These are phyloP conservation scores for Trichoderma hamatum DNA, from an alignment of 2,329 filamentous ascomycete genomes.

Conservation along the genomic window DNA sequence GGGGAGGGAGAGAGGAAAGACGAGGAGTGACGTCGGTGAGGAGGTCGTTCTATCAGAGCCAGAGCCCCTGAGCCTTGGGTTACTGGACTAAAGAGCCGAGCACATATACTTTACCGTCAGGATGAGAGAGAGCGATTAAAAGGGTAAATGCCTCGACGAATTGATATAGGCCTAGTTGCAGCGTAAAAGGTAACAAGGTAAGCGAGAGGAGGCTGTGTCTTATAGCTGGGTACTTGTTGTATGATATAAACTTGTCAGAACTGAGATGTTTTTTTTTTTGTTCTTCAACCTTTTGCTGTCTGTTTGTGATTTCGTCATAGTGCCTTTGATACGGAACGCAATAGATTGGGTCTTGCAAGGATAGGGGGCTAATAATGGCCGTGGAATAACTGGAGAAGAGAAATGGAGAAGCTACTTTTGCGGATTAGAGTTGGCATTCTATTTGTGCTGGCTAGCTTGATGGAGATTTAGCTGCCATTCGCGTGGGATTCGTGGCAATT, in stretches of 20 bases:
- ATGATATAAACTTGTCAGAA: not conserved
- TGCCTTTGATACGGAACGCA: not conserved
- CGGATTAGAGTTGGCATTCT: not conserved
- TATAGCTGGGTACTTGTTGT: not conserved
- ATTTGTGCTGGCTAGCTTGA: not conserved
- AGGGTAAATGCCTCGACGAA: not conserved
- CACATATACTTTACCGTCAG: conserved; percentile 47
- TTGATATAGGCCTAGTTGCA: not conserved
- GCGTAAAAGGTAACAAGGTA: not conserved
- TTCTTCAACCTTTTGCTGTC: not conserved
- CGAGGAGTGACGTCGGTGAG: conserved; percentile 31
- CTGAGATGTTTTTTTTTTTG: conserved; percentile 23
- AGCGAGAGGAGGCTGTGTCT: conserved; percentile 15
- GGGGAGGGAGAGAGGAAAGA: conserved; percentile 16
- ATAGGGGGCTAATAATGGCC: not conserved
- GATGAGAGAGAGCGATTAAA: not conserved
- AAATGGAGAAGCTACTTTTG: not conserved
- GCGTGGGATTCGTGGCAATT: not conserved
- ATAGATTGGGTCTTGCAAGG: conserved; percentile 7
- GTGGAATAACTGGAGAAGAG: conserved; percentile 17
- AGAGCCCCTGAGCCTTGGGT: conserved; percentile 60
- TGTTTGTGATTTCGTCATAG: conserved; percentile 6
- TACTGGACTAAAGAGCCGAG: conserved; percentile 66
- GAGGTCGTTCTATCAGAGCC: conserved; percentile 66
- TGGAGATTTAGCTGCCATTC: not conserved